Evolutionary conservation across 306 rosid genomes (phyloP).

Genomic region (Cicer bijugum): DNA sequence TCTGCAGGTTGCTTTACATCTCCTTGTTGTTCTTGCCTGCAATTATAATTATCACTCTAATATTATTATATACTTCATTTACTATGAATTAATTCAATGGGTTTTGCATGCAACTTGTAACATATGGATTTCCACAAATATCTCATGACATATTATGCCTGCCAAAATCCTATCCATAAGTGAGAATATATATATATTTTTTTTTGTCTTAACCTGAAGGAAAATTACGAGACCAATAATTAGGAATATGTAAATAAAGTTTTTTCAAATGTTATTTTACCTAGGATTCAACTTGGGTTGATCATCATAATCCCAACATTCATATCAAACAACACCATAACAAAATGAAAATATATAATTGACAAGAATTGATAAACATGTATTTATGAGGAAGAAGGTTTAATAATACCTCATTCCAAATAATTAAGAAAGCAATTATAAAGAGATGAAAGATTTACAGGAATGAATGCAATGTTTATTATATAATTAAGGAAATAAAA

Average conservation of each 20-base stretch:
- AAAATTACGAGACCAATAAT: too few species aligned
- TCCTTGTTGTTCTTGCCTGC: slow-evolving; percentile 84
- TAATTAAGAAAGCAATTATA: slow-evolving; percentile 11
- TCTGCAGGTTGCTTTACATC: slow-evolving; percentile 69
- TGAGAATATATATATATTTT: too few species aligned
- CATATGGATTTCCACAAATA: background rate
- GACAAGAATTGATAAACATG: background rate
- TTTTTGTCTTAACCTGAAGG: too few species aligned
- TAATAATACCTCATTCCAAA: background rate
- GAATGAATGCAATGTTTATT: background rate
- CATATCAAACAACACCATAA: background rate
- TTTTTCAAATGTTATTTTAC: too few species aligned
- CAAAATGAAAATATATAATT: background rate
- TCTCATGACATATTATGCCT: background rate
- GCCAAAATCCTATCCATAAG: background rate
- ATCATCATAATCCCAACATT: background rate
- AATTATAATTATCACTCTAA: background rate
- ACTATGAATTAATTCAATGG: background rate
- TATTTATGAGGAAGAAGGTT: slow-evolving; percentile 31
- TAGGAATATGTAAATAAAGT: too few species aligned
- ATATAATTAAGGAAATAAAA: background rate
- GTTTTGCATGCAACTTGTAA: slow-evolving; percentile 5
- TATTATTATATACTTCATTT: background rate
- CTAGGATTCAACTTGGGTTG: too few species aligned
- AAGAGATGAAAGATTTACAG: background rate